Evolutionary conservation across 306 rosid species (phyloP).

Genomic region (Lagenaria siceraria): DNA sequence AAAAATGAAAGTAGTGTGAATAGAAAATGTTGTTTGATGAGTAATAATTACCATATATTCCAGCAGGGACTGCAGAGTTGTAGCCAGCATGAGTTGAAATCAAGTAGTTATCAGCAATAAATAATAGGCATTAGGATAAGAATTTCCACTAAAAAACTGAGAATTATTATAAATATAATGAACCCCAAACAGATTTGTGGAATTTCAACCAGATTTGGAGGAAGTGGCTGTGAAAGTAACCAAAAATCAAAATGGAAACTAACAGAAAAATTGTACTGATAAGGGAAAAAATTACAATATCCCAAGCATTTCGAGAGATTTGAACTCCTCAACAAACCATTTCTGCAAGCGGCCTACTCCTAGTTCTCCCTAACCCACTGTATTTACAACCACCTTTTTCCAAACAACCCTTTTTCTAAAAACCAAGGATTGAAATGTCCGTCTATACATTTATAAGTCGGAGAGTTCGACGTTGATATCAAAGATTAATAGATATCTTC

Average conservation of each 20-base stretch:
- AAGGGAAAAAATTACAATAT: background rate
- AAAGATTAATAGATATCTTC: too few relatives aligned
- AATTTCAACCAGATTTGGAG: too few relatives aligned
- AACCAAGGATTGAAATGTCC: too few relatives aligned
- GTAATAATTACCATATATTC: conserved; percentile 63
- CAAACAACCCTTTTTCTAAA: too few relatives aligned
- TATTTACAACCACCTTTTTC: background rate
- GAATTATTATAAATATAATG: background rate
- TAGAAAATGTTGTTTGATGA: background rate
- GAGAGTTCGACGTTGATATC: too few relatives aligned
- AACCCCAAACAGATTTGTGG: background rate
- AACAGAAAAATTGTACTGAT: background rate
- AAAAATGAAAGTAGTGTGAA: background rate
- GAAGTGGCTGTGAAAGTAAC: background rate
- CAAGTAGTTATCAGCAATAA: background rate
- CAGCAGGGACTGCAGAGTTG: conserved; percentile 73
- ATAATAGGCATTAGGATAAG: background rate
- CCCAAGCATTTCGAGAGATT: too few relatives aligned
- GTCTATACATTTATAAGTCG: too few relatives aligned
- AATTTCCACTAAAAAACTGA: background rate
- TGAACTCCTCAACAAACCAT: background rate
- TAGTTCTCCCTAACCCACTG: background rate
- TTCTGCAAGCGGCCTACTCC: background rate
- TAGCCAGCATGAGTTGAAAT: conserved; percentile 5
- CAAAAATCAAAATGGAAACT: background rate